These are phyloP conservation scores for Verruconis gallopava DNA, from an alignment of 2,329 filamentous ascomycete species.

Conservation along the genomic window DNA sequence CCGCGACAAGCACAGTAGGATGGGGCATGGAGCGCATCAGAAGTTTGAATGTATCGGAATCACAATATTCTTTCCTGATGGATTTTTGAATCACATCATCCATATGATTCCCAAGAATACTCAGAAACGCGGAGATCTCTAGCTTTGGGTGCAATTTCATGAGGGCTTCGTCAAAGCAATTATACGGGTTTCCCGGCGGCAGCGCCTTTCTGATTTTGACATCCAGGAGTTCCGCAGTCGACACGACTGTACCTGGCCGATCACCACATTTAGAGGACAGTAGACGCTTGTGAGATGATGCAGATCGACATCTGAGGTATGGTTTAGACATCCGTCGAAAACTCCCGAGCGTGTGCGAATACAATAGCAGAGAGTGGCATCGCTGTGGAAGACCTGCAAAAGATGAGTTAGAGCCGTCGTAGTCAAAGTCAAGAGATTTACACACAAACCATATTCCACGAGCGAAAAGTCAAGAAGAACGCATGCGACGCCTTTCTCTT, in stretches of 20 bases:
- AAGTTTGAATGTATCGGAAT: background rate
- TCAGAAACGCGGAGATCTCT: background rate
- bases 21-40: slow-evolving; percentile 8
- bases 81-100: background rate
- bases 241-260: too few species aligned
- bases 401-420: too few species aligned
- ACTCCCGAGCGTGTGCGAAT: too few species aligned
- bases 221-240: too few species aligned
- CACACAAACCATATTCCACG: background rate
- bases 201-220: too few species aligned
- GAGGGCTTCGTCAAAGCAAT: background rate
- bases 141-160: background rate
- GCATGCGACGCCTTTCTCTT: background rate
- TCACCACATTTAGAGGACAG: too few species aligned
- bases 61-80: background rate
- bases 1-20: slow-evolving; percentile 14
- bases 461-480: background rate
- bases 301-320: too few species aligned
- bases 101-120: background rate
- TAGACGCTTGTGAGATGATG: too few species aligned
- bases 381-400: too few species aligned
- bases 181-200: too few species aligned
- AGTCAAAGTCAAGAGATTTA: background rate
- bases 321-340: too few species aligned
- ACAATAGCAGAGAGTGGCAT: too few species aligned